These are phyloP conservation scores for Moringa oleifera DNA, from an alignment of 345 rosid genomes.

Conservation along the genomic window DNA sequence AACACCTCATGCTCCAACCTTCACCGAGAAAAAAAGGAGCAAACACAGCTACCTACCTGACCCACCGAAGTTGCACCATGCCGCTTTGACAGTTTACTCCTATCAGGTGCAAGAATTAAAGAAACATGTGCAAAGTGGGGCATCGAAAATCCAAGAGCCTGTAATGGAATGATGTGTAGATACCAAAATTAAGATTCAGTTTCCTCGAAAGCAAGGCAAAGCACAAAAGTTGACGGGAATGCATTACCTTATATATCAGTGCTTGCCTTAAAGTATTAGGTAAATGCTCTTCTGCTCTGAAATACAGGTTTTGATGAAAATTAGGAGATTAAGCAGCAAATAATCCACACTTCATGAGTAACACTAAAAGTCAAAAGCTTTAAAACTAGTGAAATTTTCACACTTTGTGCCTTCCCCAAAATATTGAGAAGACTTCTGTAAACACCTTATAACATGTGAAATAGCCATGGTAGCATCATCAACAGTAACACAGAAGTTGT, in stretches of 20 bases:
- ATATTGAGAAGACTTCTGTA: constrained; percentile 6
- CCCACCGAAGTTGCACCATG: constrained; percentile 98
- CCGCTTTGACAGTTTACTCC: constrained; percentile 90
- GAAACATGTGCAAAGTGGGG: constrained; percentile 91
- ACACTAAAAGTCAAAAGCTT: not conserved
- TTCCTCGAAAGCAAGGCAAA: constrained; percentile 11
- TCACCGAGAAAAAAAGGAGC: constrained; percentile 5
- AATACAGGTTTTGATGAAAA: constrained; percentile 13
- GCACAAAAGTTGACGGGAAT: not conserved
- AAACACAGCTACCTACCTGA: constrained; percentile 46
- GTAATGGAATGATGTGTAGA: constrained; percentile 21
- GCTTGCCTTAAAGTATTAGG: constrained; percentile 94
- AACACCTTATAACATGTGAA: constrained; percentile 89
- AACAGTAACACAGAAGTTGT: constrained; percentile 93
- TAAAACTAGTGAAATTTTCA: constrained; percentile 1
- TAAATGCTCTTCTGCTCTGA: constrained; percentile 94
- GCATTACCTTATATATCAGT: constrained; percentile 72
- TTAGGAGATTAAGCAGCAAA: constrained; percentile 4
- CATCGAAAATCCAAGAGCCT: constrained; percentile 93
- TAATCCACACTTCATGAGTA: not conserved
- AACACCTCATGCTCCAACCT: constrained; percentile 4
- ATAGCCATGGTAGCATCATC: constrained; percentile 97
- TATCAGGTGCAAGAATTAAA: constrained; percentile 88
- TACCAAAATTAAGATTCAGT: constrained; percentile 9
- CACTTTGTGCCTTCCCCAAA: not conserved